These are phyloP conservation scores for Sphaceloma murrayae DNA, from an alignment of 2,329 filamentous ascomycete genomes.

Conservation along the genomic window DNA sequence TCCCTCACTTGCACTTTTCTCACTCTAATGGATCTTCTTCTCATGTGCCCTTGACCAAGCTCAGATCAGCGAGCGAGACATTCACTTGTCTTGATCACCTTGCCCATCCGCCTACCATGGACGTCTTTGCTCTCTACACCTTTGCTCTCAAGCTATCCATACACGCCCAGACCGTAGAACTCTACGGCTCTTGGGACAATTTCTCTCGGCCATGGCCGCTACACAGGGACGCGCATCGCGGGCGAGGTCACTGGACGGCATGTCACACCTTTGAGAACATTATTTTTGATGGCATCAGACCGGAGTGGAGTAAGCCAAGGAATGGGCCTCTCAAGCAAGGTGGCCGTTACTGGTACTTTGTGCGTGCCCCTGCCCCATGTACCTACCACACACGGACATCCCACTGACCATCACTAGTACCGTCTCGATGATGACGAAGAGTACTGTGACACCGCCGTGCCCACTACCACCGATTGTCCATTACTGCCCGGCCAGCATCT, in stretches of 20 bases:
- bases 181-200: conserved; percentile 94
- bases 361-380: too few species aligned
- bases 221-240: conserved; percentile 67
- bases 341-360: conserved; percentile 90
- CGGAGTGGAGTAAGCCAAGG: conserved; percentile 46
- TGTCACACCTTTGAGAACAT: conserved; percentile 82
- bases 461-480: conserved; percentile 70
- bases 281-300: conserved; percentile 62
- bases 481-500: conserved; percentile 79
- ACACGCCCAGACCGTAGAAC: conserved; percentile 59
- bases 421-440: conserved; percentile 71
- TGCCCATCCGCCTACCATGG: conserved; percentile 22
- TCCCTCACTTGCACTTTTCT: conserved; percentile 1
- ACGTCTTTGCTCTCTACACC: conserved; percentile 30
- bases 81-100: background rate
- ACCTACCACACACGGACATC: conserved; percentile 14
- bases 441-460: conserved; percentile 60
- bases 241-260: conserved; percentile 71
- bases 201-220: conserved; percentile 70
- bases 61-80: conserved; percentile 4
- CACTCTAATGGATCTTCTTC: background rate
- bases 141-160: conserved; percentile 35
- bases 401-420: conserved; percentile 50
- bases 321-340: conserved; percentile 84
- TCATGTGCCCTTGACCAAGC: background rate